Evolutionary conservation across 2,329 filamentous ascomycete genomes (phyloP), one percentile per base, ranked within the genome.

Genomic region (Leptographium flavum): DNA sequence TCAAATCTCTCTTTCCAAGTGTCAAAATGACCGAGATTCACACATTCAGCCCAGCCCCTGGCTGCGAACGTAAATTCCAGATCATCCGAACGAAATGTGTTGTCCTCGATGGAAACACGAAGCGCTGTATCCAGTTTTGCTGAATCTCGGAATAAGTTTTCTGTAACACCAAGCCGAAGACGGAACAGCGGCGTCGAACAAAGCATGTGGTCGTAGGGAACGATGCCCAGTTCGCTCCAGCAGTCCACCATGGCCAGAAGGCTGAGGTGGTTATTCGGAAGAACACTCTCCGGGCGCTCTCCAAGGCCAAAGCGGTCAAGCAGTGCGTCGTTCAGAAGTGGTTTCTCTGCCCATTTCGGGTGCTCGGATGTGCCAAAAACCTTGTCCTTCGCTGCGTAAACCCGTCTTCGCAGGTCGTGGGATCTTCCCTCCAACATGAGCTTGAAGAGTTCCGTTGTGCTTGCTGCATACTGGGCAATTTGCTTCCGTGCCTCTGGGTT

Each of bases 201-300:
- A 54, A 98, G 93, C 88, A 98, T 98, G 68, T 98, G 93, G 63
- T 98, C 90, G 62, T 98, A 98, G 1, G 92, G 92, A 40, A 93
- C 83, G 56, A 95, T 98, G 30, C 80, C 83, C 39, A 96, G 73
- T 53, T 86, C 85, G 59, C 85, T 92, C 92, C 92, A 98, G 65
- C 90, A 96, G 66, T 98, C 92, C 37, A 96, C 93, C 77, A 98
- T 98, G 39, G 88, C 92, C 38, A 98, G 73, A 47, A 98, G 71
- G 59, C 81, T 88, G 27, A 98, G 73, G 63, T 98, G 93, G 60
- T 92, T 98, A 65, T 98, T 98, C 44, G 83, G 86, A 19, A 86
- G 54, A 52, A 64, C 57, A 23, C 43, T 48, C 39, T 56, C 56
- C 51, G 56, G 57, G 45, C 76, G 76, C 46, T 81, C 77, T 31